phyloP scores from a whole-genome alignment of 352 stramenopile genomes.

The Pythium oligandrum region DNA sequence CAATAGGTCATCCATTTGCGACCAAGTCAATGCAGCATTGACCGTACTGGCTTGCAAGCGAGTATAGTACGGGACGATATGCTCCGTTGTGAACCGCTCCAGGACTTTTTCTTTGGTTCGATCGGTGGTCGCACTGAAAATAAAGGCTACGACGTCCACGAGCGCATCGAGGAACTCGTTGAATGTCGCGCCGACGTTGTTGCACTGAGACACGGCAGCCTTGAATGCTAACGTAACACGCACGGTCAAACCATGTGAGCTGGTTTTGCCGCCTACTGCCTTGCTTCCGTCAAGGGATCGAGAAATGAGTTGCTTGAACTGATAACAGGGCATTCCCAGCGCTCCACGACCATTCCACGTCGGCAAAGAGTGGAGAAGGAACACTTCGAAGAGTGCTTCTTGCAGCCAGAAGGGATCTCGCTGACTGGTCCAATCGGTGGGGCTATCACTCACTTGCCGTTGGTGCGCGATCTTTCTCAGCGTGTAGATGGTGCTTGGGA shows the following conservation, averaged over 20 bases:
- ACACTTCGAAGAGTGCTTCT: constrained; percentile 60
- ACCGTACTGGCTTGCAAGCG: constrained; percentile 6
- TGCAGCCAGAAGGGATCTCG: constrained; percentile 47
- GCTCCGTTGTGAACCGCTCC: constrained; percentile 26
- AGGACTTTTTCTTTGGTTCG: constrained; percentile 30
- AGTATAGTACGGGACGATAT: constrained; percentile 38
- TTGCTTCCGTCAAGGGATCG: constrained; percentile 19
- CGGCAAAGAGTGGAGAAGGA: constrained; percentile 51
- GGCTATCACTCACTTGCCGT: no score
- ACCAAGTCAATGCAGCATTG: constrained; percentile 26
- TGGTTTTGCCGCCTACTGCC: constrained; percentile 14
- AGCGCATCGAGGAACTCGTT: constrained; percentile 59
- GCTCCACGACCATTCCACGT: constrained; percentile 34
- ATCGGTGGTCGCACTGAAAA: constrained; percentile 26
- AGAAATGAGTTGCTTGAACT: constrained; percentile 61
- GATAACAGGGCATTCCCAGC: constrained; percentile 46
- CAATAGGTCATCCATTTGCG: constrained; percentile 32
- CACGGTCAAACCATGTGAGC: constrained; percentile 40
- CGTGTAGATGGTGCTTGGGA: constrained; percentile 7
- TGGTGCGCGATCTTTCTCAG: constrained; percentile 1
- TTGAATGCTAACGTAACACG: constrained; percentile 30
- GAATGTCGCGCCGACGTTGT: constrained; percentile 31
- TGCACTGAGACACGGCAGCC: constrained; percentile 17
- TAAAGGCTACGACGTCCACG: constrained; percentile 36
- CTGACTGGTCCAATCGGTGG: neutral